phyloP scores from a whole-genome alignment of 2,329 filamentous ascomycete genomes.

The Colletotrichum echinochloae region DNA sequence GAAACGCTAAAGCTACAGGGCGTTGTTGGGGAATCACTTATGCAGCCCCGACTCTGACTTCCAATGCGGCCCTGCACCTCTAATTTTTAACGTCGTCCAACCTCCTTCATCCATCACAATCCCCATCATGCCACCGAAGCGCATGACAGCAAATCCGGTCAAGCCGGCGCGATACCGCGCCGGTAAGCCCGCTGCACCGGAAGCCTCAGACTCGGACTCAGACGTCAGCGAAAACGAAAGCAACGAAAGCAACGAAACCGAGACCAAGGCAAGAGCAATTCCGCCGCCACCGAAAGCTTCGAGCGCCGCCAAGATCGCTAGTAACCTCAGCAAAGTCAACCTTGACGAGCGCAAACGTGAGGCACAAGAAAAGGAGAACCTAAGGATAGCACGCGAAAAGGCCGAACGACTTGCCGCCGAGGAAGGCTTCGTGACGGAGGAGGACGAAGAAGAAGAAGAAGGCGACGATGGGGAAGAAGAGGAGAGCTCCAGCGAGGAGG shows the following conservation, averaged over 20 bases:
- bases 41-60: conserved; percentile 24
- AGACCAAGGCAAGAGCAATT: conserved; percentile 48
- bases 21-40: conserved; percentile 11
- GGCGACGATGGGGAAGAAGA: conserved; percentile 51
- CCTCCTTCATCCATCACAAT: background rate
- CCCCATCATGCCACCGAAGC: conserved; percentile 73
- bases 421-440: conserved; percentile 73
- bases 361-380: conserved; percentile 60
- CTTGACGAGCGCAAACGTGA: conserved; percentile 60
- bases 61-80: conserved; percentile 1
- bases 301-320: conserved; percentile 68
- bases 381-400: conserved; percentile 61
- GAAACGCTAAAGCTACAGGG: conserved; percentile 36
- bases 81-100: conserved; percentile 22
- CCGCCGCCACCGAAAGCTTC: conserved; percentile 68
- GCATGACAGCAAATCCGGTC: conserved; percentile 93
- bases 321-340: conserved; percentile 64
- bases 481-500: conserved; percentile 53
- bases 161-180: conserved; percentile 86
- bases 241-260: conserved; percentile 46
- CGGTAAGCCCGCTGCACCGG: conserved; percentile 77
- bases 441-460: conserved; percentile 58
- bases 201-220: conserved; percentile 63
- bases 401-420: conserved; percentile 66
- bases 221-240: conserved; percentile 58